Evolutionary conservation across 2,329 filamentous ascomycete species (phyloP).

Genomic region (Talaromyces sp.): DNA sequence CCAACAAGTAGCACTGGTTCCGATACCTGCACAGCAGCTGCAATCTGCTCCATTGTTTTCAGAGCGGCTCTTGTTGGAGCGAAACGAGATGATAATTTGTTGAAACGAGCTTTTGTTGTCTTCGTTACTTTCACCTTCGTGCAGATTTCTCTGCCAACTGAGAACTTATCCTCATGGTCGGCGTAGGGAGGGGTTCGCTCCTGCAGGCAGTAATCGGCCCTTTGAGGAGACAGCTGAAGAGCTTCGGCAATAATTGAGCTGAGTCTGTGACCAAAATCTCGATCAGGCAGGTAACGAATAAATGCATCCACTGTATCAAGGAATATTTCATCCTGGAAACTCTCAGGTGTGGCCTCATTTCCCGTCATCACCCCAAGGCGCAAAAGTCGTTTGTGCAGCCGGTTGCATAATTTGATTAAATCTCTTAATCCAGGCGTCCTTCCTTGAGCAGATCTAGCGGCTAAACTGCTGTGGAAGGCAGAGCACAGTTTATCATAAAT

Average conservation of each 20-base stretch:
- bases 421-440: slow-evolving; percentile 71
- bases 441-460: slow-evolving; percentile 41
- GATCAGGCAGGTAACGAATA: slow-evolving; percentile 72
- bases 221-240: slow-evolving; percentile 80
- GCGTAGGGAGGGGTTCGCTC: slow-evolving; percentile 70
- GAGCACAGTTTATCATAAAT: slow-evolving; percentile 51
- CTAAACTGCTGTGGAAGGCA: slow-evolving; percentile 40
- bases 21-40: slow-evolving; percentile 74
- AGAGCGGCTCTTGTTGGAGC: slow-evolving; percentile 85
- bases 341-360: slow-evolving; percentile 70
- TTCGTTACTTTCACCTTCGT: slow-evolving; percentile 54
- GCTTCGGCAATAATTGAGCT: slow-evolving; percentile 75
- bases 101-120: slow-evolving; percentile 46
- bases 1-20: slow-evolving; percentile 94
- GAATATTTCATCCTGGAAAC: slow-evolving; percentile 77
- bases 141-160: slow-evolving; percentile 66
- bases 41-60: slow-evolving; percentile 82
- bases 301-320: slow-evolving; percentile 94
- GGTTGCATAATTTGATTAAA: slow-evolving; percentile 85
- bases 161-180: slow-evolving; percentile 58
- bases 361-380: slow-evolving; percentile 61
- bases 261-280: slow-evolving; percentile 52
- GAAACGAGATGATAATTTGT: slow-evolving; percentile 56
- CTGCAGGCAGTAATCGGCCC: slow-evolving; percentile 73
- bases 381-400: slow-evolving; percentile 66